Evolutionary conservation across 2,329 filamentous ascomycete species (phyloP).

Genomic region (Aspergillus calidoustus): DNA sequence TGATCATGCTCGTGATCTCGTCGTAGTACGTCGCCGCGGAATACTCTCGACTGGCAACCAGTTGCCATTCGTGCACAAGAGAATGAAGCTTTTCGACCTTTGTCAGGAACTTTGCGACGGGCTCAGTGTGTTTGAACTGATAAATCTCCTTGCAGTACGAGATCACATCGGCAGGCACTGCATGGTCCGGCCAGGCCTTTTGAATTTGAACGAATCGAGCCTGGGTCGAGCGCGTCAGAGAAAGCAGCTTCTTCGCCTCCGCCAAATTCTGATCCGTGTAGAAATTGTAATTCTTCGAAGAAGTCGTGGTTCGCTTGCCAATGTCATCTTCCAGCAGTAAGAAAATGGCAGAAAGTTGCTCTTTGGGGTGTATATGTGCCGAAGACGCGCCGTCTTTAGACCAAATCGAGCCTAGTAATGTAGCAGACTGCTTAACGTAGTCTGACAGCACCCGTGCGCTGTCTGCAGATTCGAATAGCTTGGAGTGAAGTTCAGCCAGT

Average conservation of each 20-base stretch:
- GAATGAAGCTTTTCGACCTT: constrained; percentile 86
- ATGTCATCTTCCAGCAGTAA: constrained; percentile 68
- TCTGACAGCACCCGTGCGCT: constrained; percentile 35
- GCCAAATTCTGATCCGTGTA: constrained; percentile 79
- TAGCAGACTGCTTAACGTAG: constrained; percentile 41
- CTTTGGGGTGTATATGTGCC: constrained; percentile 45
- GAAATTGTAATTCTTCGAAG: constrained; percentile 73
- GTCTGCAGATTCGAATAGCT: constrained; percentile 44
- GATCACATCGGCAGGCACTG: constrained; percentile 80
- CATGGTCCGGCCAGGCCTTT: constrained; percentile 69
- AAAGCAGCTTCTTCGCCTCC: constrained; percentile 75
- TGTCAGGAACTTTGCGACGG: constrained; percentile 82
- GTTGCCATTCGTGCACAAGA: constrained; percentile 92
- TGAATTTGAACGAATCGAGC: constrained; percentile 73
- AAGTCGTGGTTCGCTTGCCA: constrained; percentile 50
- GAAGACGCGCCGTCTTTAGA: constrained; percentile 29
- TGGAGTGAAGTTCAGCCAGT: constrained; percentile 64
- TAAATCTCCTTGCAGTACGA: constrained; percentile 75
- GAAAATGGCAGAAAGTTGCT: constrained; percentile 69
- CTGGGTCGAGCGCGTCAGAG: constrained; percentile 70
- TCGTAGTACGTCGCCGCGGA: constrained; percentile 74
- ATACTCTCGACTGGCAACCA: constrained; percentile 81
- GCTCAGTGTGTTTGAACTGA: constrained; percentile 76
- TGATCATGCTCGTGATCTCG: constrained; percentile 76
- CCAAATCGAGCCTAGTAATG: constrained; percentile 41